Base-by-base conservation (phyloP, 768 basidiomycete species). In the Tylopilus balloui region DNA sequence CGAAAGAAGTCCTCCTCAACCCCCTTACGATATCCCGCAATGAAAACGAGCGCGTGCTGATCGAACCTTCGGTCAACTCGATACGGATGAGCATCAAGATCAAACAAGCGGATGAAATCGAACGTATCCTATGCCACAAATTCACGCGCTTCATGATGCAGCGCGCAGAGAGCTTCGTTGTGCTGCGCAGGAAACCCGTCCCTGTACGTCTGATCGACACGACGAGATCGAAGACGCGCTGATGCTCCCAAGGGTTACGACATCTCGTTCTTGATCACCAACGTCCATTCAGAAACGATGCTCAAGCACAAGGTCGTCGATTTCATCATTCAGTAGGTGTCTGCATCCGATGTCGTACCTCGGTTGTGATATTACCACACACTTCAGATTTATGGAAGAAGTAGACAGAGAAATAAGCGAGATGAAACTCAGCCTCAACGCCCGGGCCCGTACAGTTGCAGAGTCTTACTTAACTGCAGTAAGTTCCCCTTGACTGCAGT, bases 81-180 rank as follows among this genome's bases (percentile, higher is more conserved):
- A 90, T 98, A 66, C 85, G 96, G 35, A 77, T 99, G 50, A 92
- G 88, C 70, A 98, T 99, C 73, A 92, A 86, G 75, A 97, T 99
- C 67, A 99, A 99, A 69, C 96, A 99, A 67, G 93, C 96, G 28
- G 96, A 99, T 69, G 96, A 99, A 73, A 95, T 97, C 53, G 96
- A 99, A 65, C 82, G 88, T 43, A 96, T 98, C 59, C 75, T 99
- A 32, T 96, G 94, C 66, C 91, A 97, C 74, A 93, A 98, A 69
- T 98, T 99, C 69, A 96, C 93, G 19, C 79, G 96, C 45, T 99
- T 99, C 74, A 88, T 98, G 92, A 97, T 93, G 86, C 92, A 94
- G 73, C 78, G 96, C 50, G 96, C 96, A 21, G 96, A 99, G 74
- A 92, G 85, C 69, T 99, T 99, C 68, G 81, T 99, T 52, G 91